phyloP scores from a whole-genome alignment of 257 asterid genomes.

The Thymus mandschuricus region DNA sequence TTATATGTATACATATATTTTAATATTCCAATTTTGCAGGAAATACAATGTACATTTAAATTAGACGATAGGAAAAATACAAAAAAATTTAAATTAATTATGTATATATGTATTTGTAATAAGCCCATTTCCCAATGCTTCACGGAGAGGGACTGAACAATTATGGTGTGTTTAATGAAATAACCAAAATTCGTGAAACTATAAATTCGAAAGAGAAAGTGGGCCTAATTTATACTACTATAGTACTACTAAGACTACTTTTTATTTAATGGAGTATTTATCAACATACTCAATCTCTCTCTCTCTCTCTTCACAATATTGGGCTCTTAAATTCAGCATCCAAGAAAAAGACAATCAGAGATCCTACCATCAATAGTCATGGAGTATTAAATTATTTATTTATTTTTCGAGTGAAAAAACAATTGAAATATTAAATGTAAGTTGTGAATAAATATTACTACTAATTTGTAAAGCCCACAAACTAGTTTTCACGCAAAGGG shows the following conservation, averaged over 20 bases:
- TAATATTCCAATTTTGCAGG: too few relatives aligned
- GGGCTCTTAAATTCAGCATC: neutral
- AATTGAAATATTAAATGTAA: too few relatives aligned
- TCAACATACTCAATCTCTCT: too few relatives aligned
- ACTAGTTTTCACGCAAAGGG: slow-evolving; percentile 6
- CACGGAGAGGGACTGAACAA: slow-evolving; percentile 1
- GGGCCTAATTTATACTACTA: neutral
- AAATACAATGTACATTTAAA: too few relatives aligned
- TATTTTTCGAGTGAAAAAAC: too few relatives aligned
- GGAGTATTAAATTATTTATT: too few relatives aligned
- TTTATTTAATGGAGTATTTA: neutral
- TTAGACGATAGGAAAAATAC: neutral
- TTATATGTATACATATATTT: too few relatives aligned
- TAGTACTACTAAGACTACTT: too few relatives aligned
- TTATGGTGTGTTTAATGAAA: neutral
- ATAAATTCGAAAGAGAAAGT: neutral
- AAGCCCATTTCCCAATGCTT: slow-evolving; percentile 1
- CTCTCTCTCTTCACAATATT: neutral
- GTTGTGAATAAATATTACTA: too few relatives aligned
- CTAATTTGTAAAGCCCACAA: neutral
- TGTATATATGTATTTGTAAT: neutral
- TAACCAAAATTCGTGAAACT: slow-evolving; percentile 25
- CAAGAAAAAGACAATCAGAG: neutral
- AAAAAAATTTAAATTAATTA: too few relatives aligned
- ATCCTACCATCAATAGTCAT: neutral